A percentile compares a stretch with the other conserved stretches of the same genome.
These are phyloP conservation scores for Saccharum hybrid DNA, from an alignment of 202 grass and related monocot species.

Conservation along the genomic window DNA sequence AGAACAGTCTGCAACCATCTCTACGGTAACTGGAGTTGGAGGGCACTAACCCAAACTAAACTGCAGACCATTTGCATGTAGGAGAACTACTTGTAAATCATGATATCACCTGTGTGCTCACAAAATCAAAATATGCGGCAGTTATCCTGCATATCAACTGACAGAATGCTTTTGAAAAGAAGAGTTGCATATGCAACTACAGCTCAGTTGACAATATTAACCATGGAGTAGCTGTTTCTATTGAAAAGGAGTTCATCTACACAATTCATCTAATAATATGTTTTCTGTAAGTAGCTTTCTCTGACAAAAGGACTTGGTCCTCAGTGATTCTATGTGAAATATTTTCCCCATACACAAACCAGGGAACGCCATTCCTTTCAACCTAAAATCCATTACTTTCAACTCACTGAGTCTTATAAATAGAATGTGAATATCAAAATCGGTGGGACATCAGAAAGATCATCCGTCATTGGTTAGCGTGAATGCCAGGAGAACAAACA, in stretches of 20 bases:
- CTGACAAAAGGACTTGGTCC: background rate
- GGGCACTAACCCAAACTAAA: background rate
- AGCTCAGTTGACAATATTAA: background rate
- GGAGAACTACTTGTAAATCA: background rate
- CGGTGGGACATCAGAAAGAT: conserved; percentile 32
- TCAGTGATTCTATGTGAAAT: background rate
- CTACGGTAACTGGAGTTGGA: background rate
- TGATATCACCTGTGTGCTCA: background rate
- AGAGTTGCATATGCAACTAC: background rate
- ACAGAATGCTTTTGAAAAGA: conserved; percentile 4
- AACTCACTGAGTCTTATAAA: background rate
- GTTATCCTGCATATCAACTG: background rate
- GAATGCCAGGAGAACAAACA: conserved; percentile 70
- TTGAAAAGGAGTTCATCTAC: conserved; percentile 16
- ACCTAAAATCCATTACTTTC: background rate
- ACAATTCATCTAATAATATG: background rate
- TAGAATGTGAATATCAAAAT: background rate
- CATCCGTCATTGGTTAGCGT: conserved; percentile 76
- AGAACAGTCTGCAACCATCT: background rate
- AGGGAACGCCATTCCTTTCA: background rate
- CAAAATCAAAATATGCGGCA: background rate
- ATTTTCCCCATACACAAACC: background rate
- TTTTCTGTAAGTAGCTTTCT: background rate
- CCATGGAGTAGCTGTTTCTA: background rate
- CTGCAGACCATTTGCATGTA: background rate